A percentile compares a stretch with the other conserved stretches of the same genome.
These are phyloP conservation scores for Ceratobasidium sp. DNA, from an alignment of 1,284 basidiomycete species.

Conservation along the genomic window DNA sequence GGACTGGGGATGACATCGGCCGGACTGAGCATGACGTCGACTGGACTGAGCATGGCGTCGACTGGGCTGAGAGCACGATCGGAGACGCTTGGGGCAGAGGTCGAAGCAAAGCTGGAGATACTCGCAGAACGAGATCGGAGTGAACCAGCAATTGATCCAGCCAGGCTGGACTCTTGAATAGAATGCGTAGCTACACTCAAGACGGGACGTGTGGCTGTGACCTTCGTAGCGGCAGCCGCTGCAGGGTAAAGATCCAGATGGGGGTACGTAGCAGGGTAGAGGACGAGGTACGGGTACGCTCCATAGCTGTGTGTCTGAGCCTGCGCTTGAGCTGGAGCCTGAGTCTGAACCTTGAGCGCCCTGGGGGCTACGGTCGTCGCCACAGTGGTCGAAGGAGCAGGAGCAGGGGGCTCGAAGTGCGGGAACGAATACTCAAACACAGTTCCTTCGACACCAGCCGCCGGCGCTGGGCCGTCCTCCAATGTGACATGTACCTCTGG, in stretches of 20 bases:
- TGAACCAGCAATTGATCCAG: too few species aligned
- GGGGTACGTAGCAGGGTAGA: conserved; percentile 60
- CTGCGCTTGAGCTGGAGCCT: background rate
- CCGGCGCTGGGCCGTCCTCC: conserved; percentile 15
- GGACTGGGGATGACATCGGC: too few species aligned
- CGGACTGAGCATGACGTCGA: too few species aligned
- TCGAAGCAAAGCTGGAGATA: background rate
- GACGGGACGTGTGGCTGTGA: background rate
- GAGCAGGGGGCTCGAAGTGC: conserved; percentile 17
- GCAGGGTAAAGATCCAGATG: conserved; percentile 53
- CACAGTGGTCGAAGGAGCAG: background rate
- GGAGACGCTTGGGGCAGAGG: background rate
- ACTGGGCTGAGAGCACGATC: background rate
- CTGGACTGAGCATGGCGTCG: background rate
- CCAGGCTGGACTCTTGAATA: background rate
- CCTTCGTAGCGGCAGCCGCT: background rate
- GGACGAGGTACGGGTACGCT: conserved; percentile 59
- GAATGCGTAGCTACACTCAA: background rate
- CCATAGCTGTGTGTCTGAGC: conserved; percentile 29
- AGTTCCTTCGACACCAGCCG: background rate
- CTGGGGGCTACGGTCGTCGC: background rate
- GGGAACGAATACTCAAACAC: conserved; percentile 38
- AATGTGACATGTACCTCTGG: background rate
- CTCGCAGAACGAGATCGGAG: too few species aligned
- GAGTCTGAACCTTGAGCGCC: too few species aligned